Percentiles rank a stretch among this genome's conserved stretches.
Evolutionary conservation across 1,284 basidiomycete species (phyloP).

Genomic region (Peniophora sp.): DNA sequence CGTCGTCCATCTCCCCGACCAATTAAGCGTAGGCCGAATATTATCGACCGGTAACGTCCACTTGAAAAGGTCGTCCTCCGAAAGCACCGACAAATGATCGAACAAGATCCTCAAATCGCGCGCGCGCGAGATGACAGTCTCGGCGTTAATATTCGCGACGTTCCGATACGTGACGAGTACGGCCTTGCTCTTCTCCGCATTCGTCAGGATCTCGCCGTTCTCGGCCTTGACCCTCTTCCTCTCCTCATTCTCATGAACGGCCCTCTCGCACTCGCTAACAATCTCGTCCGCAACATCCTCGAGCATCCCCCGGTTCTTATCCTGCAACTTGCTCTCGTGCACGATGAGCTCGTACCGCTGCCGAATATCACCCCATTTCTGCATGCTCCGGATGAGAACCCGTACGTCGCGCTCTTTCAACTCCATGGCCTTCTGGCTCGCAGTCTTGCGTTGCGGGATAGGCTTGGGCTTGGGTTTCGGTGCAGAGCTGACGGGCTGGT

Average conservation of each 20-base stretch:
- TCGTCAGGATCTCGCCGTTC: constrained; percentile 79
- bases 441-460: constrained; percentile 71
- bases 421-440: constrained; percentile 90
- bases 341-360: constrained; percentile 93
- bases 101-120: constrained; percentile 88
- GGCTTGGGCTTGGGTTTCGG: constrained; percentile 68
- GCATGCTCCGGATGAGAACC: constrained; percentile 90
- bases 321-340: constrained; percentile 85
- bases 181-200: constrained; percentile 90
- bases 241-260: constrained; percentile 79
- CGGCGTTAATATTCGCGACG: constrained; percentile 94
- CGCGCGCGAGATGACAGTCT: constrained; percentile 88
- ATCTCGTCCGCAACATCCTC: constrained; percentile 91
- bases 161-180: constrained; percentile 87
- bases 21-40: constrained; percentile 90
- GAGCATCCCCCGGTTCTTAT: constrained; percentile 93
- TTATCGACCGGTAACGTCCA: constrained; percentile 91
- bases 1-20: constrained; percentile 93
- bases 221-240: constrained; percentile 71
- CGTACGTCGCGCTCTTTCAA: constrained; percentile 96
- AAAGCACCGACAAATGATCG: constrained; percentile 66
- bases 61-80: constrained; percentile 58
- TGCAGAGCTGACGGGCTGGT: constrained; percentile 53
- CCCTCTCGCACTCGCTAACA: constrained; percentile 77
- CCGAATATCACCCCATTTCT: constrained; percentile 97